These are phyloP conservation scores for Phycomyces blakesleeanus DNA, from an alignment of 192 early-diverging fungal genomes.

Conservation along the genomic window DNA sequence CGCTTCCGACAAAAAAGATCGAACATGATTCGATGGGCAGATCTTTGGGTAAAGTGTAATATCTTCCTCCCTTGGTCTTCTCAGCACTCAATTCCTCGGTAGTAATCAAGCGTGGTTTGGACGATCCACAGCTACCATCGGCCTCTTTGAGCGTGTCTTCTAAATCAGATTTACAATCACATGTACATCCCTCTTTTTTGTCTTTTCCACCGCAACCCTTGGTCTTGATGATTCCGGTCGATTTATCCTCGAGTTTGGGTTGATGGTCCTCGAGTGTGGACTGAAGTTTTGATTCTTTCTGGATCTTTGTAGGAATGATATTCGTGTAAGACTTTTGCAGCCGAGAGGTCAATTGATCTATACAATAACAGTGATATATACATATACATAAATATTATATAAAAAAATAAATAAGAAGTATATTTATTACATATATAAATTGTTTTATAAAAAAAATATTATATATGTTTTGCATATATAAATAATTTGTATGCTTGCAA, in stretches of 20 bases:
- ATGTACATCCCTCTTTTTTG: not conserved
- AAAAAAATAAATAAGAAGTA: no score
- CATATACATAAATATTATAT: not conserved
- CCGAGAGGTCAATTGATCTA: slow-evolving; percentile 20
- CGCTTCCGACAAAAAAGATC: slow-evolving; percentile 81
- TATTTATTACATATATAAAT: no score
- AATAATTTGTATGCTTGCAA: no score
- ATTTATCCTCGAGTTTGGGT: no score
- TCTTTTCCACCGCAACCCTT: not conserved
- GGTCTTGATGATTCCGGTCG: not conserved
- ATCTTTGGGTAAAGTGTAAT: slow-evolving; percentile 48
- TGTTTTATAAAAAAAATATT: no score
- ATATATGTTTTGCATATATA: no score
- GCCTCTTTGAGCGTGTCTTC: not conserved
- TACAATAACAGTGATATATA: not conserved
- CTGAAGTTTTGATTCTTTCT: slow-evolving; percentile 39
- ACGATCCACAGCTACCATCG: not conserved
- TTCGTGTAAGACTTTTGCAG: slow-evolving; percentile 25
- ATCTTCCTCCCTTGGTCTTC: slow-evolving; percentile 39
- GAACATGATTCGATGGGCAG: slow-evolving; percentile 56
- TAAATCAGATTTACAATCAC: not conserved
- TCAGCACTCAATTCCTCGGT: slow-evolving; percentile 2
- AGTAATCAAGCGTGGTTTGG: not conserved
- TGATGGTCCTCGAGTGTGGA: not conserved
- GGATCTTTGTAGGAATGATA: slow-evolving; percentile 42